phyloP scores from a whole-genome alignment of 805 yeast genomes.

The Candida khao-thaluensis region DNA sequence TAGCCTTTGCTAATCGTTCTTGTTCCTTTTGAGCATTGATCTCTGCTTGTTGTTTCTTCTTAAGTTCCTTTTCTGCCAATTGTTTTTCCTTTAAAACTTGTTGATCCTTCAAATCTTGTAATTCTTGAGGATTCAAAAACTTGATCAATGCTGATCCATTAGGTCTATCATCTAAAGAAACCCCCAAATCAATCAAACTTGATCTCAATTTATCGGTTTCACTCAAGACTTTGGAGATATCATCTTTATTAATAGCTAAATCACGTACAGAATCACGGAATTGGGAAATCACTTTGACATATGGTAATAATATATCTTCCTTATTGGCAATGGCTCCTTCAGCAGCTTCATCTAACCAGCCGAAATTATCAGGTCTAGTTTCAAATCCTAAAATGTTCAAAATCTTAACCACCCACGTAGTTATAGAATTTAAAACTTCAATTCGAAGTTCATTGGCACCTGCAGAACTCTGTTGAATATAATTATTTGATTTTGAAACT shows the following conservation, averaged over 20 bases:
- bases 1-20: conserved; percentile 66
- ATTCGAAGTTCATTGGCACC: conserved; percentile 50
- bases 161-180: conserved; percentile 84
- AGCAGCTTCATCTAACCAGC: conserved; percentile 61
- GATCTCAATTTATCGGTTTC: conserved; percentile 73
- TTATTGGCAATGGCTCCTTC: conserved; percentile 15
- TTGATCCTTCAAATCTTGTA: conserved; percentile 57
- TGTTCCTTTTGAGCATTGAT: conserved; percentile 59
- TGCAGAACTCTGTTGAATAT: conserved; percentile 51
- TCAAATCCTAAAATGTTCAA: conserved; percentile 75
- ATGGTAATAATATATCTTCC: conserved; percentile 80
- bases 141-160: conserved; percentile 82
- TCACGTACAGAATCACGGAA: conserved; percentile 83
- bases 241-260: conserved; percentile 63
- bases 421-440: conserved; percentile 64
- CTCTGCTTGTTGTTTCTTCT: conserved; percentile 50
- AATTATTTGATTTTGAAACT: conserved; percentile 69
- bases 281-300: conserved; percentile 67
- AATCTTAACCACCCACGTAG: conserved; percentile 69
- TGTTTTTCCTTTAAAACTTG: conserved; percentile 62
- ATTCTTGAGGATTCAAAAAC: conserved; percentile 69
- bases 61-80: conserved; percentile 58
- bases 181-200: conserved; percentile 71
- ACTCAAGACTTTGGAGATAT: conserved; percentile 51
- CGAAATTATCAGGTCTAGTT: conserved; percentile 64